Base-by-base conservation (phyloP, 2,329 filamentous ascomycete species). In the Sporothrix luriei region DNA sequence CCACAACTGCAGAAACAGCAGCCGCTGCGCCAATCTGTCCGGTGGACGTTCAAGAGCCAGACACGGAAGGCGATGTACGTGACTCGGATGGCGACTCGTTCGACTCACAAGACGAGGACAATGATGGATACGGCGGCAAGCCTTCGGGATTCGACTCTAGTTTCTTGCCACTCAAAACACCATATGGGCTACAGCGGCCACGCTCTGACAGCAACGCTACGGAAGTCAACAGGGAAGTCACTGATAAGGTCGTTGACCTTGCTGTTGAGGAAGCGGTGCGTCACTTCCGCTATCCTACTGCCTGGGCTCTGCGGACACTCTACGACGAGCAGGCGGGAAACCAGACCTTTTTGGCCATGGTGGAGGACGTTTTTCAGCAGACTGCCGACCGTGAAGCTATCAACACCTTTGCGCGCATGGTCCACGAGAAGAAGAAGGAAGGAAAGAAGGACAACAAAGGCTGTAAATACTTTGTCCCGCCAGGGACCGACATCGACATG, bases 241-340 rank as follows among this genome's bases (percentile, higher is more conserved):
- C 82, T 33, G 85, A 84, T 74, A 83, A 80, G 74, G 83, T 87
- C 38, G 80, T 90, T 51, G 84, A 87, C 76, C 75, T 78, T 43
- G 86, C 86, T n/a, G 85, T 89, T 40, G 83, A 87, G 11, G 82
- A 87, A 74, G 87, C 87, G 5, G 77, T 90, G 64, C 79, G 81
- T 71, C 82, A 85, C 75, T 81, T 82, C 72, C 84, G 85, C 70
- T 89, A 87, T 76, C 85, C 86, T 68, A 89, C 87, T 10, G 88
- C 87, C 2, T 89, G 84, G 80, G 87, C 87, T 54, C 80, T 90
- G 71, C 82, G 86, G 68, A 84, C 82, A 16, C 80, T 89, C 71
- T 89, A 87, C 76, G 86, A 89, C 73, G 85, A 89, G 75, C 82
- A 84, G 71, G 80, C 81, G 57, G 76, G 79, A 51, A 82, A 88